phyloP scores from a whole-genome alignment of 2,329 filamentous ascomycete genomes.

The Calonectria multiphialidica region DNA sequence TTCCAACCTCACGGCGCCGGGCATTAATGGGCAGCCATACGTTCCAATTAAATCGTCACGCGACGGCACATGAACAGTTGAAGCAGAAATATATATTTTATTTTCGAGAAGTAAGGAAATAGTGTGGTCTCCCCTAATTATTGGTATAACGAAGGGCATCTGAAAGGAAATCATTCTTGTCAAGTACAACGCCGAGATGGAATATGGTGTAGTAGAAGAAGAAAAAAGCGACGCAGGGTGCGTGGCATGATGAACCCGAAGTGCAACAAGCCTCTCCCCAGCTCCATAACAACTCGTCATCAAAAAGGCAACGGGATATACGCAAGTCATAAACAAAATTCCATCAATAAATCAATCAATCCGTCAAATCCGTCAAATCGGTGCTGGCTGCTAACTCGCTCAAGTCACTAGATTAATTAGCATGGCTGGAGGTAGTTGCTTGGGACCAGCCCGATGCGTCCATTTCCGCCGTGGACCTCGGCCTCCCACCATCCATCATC shows the following conservation, averaged over 20 bases:
- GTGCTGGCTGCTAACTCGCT: slow-evolving; percentile 23
- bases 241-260: slow-evolving; percentile 24
- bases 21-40: not conserved
- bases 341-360: slow-evolving; percentile 7
- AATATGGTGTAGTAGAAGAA: slow-evolving; percentile 14
- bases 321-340: slow-evolving; percentile 29
- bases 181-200: slow-evolving; percentile 23
- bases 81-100: not conserved
- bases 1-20: not conserved
- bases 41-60: not conserved
- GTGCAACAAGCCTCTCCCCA: slow-evolving; percentile 21
- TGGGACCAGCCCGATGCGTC: slow-evolving; percentile 71
- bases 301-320: slow-evolving; percentile 28
- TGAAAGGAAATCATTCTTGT: slow-evolving; percentile 32
- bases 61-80: not conserved
- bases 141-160: slow-evolving; percentile 27
- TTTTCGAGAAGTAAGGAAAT: slow-evolving; percentile 4
- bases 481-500: slow-evolving; percentile 99
- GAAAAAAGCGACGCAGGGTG: slow-evolving; percentile 14
- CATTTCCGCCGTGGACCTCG: slow-evolving; percentile 80
- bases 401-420: slow-evolving; percentile 43
- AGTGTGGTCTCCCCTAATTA: slow-evolving; percentile 16
- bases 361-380: slow-evolving; percentile 25
- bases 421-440: slow-evolving; percentile 75
- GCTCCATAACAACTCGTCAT: slow-evolving; percentile 28